Base-by-base conservation (phyloP, 331 rosid genomes). In the Malus hybrid region DNA sequence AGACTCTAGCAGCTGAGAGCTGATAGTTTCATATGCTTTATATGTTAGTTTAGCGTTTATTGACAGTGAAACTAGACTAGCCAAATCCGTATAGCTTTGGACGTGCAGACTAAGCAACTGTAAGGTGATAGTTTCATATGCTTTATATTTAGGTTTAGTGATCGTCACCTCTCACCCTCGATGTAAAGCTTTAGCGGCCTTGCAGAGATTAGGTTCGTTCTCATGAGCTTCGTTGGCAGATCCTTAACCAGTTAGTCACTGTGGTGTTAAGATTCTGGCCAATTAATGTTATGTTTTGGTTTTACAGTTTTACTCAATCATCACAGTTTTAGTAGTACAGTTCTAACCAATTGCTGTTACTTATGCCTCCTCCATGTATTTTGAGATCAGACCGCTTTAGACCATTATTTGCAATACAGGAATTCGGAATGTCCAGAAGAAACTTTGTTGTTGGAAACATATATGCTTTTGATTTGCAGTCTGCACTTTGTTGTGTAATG, bases 21-120 rank as follows among this genome's bases (percentile, higher is more conserved):
- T 39, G 32, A 56, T 42, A 19, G 39, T 70, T 59, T 39, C 33
- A 60, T 57, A 60, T 31, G 79, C 80, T 69, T 68, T 70, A 57
- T 18, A 33, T 42, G 32, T 73, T 56, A 36, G 66, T 10, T 59
- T 48, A 61, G 60, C 10, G 8, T 56, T 56, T 19, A 62, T 39
- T 73, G 88, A 84, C 93, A 92, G 77, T 85, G 97, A 90, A 90
- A 90, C 83, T 92, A 93, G 96, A 90, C 90, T 55, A 92, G 92
- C 92, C 80, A 65, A 20, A 90, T 62, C 97, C 89, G 29, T 88
- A 78, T 42, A 87, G 96, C 83, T 90, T 87, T 78, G 87, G 50
- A 84, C 72, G 83, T 52, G 72, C 88, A 24, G 85, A 78, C 61
- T 67, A 61, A 73, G 80, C 22, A 82, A 83, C 52, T 78, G 50